Percentiles rank a stretch among this genome's conserved stretches.
phyloP scores from a whole-genome alignment of 2,329 filamentous ascomycete species.

The Stagonosporopsis chrysanthemi region DNA sequence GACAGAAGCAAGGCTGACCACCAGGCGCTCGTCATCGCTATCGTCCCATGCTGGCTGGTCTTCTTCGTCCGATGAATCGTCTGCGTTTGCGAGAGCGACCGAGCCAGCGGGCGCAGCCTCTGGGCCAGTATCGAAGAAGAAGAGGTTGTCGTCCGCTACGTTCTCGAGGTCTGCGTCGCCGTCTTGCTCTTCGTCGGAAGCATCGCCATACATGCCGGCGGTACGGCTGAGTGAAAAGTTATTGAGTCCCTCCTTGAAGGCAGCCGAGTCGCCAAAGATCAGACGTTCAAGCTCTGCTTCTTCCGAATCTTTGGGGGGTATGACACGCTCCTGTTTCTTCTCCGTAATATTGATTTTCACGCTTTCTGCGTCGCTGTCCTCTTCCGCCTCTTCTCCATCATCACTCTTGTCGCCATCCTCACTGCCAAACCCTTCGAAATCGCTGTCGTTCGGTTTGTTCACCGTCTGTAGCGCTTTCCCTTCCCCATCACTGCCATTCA shows the following conservation, averaged over 20 bases:
- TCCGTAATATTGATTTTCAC: constrained; percentile 30
- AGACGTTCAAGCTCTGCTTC: constrained; percentile 87
- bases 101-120: constrained; percentile 52
- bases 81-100: constrained; percentile 50
- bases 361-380: constrained; percentile 31
- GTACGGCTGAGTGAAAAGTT: constrained; percentile 57
- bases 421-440: constrained; percentile 39
- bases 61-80: constrained; percentile 48
- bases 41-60: constrained; percentile 81
- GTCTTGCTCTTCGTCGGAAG: constrained; percentile 57
- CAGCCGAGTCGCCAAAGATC: constrained; percentile 86
- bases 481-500: constrained; percentile 34
- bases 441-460: constrained; percentile 23
- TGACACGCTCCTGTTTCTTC: constrained; percentile 33
- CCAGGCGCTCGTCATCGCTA: constrained; percentile 90
- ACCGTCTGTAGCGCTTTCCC: constrained; percentile 32
- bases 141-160: constrained; percentile 81
- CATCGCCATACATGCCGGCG: constrained; percentile 35
- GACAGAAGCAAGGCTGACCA: constrained; percentile 80
- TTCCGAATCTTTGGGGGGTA: constrained; percentile 74
- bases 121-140: constrained; percentile 78
- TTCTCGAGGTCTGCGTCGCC: constrained; percentile 62
- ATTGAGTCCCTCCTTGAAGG: constrained; percentile 79
- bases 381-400: constrained; percentile 9
- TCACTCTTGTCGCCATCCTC: constrained; percentile 18